phyloP scores from a whole-genome alignment of 1,284 basidiomycete genomes.

The Ceratobasidium sp. region DNA sequence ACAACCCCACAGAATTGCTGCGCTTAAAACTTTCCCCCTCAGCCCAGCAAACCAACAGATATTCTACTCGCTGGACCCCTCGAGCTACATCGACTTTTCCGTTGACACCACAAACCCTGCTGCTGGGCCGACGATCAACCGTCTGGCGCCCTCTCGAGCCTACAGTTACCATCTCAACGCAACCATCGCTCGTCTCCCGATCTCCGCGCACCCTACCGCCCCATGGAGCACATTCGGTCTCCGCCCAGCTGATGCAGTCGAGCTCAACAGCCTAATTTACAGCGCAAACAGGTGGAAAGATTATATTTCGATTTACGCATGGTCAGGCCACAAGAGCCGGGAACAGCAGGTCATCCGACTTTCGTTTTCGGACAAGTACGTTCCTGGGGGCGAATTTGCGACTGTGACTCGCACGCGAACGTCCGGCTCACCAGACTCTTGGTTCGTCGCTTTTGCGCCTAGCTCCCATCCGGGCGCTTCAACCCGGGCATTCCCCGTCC shows the following conservation, averaged over 20 bases:
- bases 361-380: constrained; percentile 8
- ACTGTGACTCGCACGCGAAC: background rate
- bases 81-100: constrained; percentile 15
- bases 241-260: constrained; percentile 14
- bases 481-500: constrained; percentile 9
- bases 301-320: constrained; percentile 5
- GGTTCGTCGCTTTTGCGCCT: constrained; percentile 7
- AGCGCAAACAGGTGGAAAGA: background rate
- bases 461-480: background rate
- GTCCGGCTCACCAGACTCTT: background rate
- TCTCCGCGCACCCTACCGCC: background rate
- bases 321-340: constrained; percentile 3
- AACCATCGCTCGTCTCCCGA: constrained; percentile 5
- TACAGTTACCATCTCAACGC: background rate
- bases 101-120: constrained; percentile 21
- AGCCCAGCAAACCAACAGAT: constrained; percentile 14
- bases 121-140: constrained; percentile 14
- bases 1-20: constrained; percentile 24
- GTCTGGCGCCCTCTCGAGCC: background rate
- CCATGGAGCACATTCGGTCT: constrained; percentile 35
- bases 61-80: constrained; percentile 3
- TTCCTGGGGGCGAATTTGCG: constrained; percentile 20
- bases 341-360: background rate
- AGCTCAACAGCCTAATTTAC: constrained; percentile 27
- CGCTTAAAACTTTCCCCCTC: constrained; percentile 18